Evolutionary conservation across 2,329 filamentous ascomycete genomes (phyloP).

Genomic region (Thelonectria discophora): DNA sequence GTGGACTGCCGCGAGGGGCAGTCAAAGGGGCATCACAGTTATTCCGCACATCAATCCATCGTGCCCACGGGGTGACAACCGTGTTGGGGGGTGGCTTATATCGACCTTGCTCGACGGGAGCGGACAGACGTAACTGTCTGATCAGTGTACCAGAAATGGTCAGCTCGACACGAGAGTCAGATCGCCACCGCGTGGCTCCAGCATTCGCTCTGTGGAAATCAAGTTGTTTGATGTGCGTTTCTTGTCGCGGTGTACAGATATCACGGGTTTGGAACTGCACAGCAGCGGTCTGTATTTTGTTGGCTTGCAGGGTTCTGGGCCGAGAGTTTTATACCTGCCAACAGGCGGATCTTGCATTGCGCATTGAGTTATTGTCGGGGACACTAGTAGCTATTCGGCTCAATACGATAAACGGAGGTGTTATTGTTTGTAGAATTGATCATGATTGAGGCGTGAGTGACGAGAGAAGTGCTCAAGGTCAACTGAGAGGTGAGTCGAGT

Average conservation of each 20-base stretch:
- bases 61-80: constrained; percentile 45
- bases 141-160: constrained; percentile 42
- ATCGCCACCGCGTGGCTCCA: constrained; percentile 25
- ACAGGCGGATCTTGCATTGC: constrained; percentile 36
- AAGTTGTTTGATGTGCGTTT: constrained; percentile 28
- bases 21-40: constrained; percentile 30
- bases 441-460: background rate
- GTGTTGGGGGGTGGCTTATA: constrained; percentile 37
- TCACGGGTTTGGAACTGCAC: constrained; percentile 24
- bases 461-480: too few relatives aligned
- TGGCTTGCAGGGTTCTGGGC: constrained; percentile 25
- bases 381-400: constrained; percentile 36
- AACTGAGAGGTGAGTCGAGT: too few relatives aligned
- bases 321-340: constrained; percentile 23
- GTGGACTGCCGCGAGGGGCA: constrained; percentile 29
- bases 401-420: constrained; percentile 27
- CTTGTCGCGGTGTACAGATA: constrained; percentile 34
- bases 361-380: constrained; percentile 30
- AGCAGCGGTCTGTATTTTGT: constrained; percentile 10
- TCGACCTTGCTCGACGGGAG: constrained; percentile 34
- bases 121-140: constrained; percentile 42
- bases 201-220: constrained; percentile 31
- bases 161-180: constrained; percentile 33
- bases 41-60: constrained; percentile 34
- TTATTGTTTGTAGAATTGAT: constrained; percentile 17